A percentile compares a stretch with the other conserved stretches of the same genome.
Evolutionary conservation across 163 green algal species (phyloP).

Genomic region (Trebouxiophyceae sp.): DNA sequence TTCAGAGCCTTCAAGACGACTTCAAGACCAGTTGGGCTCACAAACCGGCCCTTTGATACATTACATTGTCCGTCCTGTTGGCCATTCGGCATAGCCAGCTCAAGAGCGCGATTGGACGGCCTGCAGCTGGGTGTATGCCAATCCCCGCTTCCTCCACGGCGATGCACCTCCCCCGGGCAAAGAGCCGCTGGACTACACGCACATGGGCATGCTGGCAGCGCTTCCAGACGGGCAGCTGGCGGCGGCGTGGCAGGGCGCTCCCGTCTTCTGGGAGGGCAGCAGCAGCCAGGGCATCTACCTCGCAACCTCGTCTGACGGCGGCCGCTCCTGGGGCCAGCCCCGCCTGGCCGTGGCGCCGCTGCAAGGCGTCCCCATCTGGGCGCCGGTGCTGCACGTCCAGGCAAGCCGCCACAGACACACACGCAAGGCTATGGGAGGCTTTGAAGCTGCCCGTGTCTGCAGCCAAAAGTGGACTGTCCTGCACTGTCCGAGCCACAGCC

Average conservation of each 20-base stretch:
- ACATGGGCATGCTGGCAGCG: slow-evolving; percentile 12
- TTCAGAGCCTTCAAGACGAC: too few species aligned
- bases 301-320: background rate
- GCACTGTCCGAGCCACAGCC: too few species aligned
- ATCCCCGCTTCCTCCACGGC: background rate
- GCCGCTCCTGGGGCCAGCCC: background rate
- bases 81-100: too few species aligned
- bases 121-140: slow-evolving; percentile 9
- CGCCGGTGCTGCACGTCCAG: slow-evolving; percentile 12
- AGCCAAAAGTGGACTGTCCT: too few species aligned
- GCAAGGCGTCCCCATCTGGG: slow-evolving; percentile 1
- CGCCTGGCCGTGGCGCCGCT: background rate
- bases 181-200: slow-evolving; percentile 4
- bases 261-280: slow-evolving; percentile 6
- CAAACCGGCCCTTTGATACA: too few species aligned
- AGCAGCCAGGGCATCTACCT: slow-evolving; percentile 4
- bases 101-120: too few species aligned
- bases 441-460: too few species aligned
- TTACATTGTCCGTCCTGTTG: too few species aligned
- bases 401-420: too few species aligned
- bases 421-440: too few species aligned
- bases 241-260: slow-evolving; percentile 8
- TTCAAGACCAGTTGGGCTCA: too few species aligned
- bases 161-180: background rate
- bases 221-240: slow-evolving; percentile 8